These are phyloP conservation scores for Hypomyces rosellus DNA, from an alignment of 2,329 filamentous ascomycete species.

Conservation along the genomic window DNA sequence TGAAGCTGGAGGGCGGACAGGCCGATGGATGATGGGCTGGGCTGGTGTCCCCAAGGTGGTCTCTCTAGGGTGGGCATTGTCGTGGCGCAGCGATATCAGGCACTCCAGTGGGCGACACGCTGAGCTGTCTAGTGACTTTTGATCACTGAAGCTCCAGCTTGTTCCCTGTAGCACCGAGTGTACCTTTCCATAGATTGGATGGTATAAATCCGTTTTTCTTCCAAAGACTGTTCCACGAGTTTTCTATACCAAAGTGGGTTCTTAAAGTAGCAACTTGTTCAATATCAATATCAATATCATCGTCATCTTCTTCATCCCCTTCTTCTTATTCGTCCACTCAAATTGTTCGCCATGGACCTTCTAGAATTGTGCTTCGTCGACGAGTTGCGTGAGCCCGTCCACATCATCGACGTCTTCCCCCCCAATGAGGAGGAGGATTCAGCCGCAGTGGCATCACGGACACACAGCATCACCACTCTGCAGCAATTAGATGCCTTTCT, in stretches of 20 bases:
- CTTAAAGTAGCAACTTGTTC: background rate
- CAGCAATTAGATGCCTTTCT: background rate
- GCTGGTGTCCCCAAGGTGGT: too few relatives aligned
- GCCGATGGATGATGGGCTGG: too few relatives aligned
- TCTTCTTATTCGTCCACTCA: background rate
- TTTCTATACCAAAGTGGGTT: background rate
- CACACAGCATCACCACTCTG: background rate
- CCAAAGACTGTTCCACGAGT: too few relatives aligned
- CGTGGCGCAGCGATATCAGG: background rate
- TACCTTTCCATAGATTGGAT: too few relatives aligned
- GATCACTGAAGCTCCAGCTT: too few relatives aligned
- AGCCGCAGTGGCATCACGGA: background rate
- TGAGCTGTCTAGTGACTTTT: background rate
- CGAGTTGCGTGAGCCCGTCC: constrained; percentile 1
- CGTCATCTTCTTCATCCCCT: background rate
- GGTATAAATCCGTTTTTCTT: too few relatives aligned
- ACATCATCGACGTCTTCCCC: background rate
- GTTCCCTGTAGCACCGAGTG: too few relatives aligned
- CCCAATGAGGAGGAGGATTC: background rate
- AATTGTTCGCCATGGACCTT: background rate
- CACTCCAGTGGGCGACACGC: background rate
- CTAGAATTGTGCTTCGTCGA: constrained; percentile 2
- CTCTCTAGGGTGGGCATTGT: background rate
- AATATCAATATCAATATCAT: background rate
- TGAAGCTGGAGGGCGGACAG: too few relatives aligned